Conservation (phyloP, 108 stramenopile species). For the Pseudonitzschia pungens region DNA sequence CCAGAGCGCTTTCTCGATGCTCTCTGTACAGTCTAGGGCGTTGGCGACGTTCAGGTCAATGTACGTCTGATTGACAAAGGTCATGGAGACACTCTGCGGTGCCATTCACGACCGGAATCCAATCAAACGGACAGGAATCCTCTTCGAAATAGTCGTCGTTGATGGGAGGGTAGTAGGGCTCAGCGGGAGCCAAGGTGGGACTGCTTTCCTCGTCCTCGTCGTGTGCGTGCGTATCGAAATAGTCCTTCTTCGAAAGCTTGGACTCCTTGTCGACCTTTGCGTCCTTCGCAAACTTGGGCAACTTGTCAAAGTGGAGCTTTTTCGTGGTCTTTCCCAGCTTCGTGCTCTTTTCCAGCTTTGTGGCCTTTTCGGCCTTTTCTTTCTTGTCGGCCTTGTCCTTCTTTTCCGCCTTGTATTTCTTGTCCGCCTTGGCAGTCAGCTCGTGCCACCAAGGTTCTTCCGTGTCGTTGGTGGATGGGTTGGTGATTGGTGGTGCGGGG, state of each 20-base stretch:
- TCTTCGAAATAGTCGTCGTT: background rate
- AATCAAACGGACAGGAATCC: background rate
- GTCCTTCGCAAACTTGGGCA: no score
- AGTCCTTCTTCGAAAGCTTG: no score
- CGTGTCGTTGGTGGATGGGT: no score
- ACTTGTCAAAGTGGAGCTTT: no score
- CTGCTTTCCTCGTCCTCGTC: no score
- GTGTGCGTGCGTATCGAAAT: no score
- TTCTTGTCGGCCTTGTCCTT: background rate
- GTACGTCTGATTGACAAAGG: background rate
- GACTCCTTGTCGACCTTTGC: no score
- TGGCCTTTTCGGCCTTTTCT: background rate
- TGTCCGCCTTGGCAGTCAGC: background rate
- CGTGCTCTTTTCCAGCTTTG: background rate
- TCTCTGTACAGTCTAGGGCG: background rate
- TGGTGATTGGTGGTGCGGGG: no score
- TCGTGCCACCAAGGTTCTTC: no score
- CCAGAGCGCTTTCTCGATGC: background rate
- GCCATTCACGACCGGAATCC: background rate
- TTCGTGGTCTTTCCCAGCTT: background rate
- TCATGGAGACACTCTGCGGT: background rate
- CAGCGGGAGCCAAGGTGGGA: no score
- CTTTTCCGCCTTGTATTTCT: background rate
- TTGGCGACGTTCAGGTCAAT: background rate
- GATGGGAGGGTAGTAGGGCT: no score